Evolutionary conservation across 176 grass and related monocot species (phyloP).

Genomic region (Cenchrus americanus): DNA sequence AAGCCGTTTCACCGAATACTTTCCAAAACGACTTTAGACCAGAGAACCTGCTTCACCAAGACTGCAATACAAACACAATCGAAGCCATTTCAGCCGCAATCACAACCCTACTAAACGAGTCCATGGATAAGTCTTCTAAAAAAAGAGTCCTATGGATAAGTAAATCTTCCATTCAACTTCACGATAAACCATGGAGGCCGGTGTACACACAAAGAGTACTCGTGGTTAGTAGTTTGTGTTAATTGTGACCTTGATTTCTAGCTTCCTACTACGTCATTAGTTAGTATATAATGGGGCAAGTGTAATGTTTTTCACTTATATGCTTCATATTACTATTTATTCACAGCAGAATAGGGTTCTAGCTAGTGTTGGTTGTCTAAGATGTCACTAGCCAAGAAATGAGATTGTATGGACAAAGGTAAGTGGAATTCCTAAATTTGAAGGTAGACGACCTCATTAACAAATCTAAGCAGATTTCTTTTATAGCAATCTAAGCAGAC

Average conservation of each 20-base stretch:
- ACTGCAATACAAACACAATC: no score
- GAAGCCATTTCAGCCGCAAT: no score
- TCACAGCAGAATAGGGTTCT: not conserved
- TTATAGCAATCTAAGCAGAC: no score
- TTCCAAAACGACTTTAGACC: no score
- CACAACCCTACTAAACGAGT: not conserved
- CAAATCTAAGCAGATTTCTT: no score
- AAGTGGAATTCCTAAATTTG: not conserved
- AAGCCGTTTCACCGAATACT: no score
- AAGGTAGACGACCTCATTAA: not conserved
- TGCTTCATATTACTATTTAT: not conserved
- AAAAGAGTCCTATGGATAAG: not conserved
- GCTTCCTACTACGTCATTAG: no score
- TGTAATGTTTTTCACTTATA: not conserved
- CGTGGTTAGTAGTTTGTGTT: not conserved
- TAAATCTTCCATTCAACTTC: conserved; percentile 40
- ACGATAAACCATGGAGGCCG: not conserved
- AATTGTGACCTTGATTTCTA: not conserved
- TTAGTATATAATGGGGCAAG: not conserved
- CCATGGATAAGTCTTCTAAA: no score
- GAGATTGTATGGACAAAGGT: not conserved
- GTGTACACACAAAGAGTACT: not conserved
- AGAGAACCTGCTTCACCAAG: no score
- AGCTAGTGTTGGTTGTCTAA: not conserved
- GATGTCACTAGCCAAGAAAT: not conserved